These are phyloP conservation scores for Claviceps quebecensis DNA, from an alignment of 2,329 filamentous ascomycete species.

Conservation along the genomic window DNA sequence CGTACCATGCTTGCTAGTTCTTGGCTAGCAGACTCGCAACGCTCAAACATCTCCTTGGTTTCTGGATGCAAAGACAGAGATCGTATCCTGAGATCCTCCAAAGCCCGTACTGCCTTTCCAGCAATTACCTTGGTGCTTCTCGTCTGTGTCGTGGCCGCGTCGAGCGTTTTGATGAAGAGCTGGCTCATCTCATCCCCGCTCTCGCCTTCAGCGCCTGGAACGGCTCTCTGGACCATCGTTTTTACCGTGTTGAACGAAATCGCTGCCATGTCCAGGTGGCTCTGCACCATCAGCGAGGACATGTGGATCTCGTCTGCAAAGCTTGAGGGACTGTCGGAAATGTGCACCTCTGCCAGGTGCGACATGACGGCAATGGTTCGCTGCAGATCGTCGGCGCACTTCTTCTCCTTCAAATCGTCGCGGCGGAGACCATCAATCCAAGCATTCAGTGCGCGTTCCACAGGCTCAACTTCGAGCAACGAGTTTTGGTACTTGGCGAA, in stretches of 20 bases:
- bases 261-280: slow-evolving; percentile 66
- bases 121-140: slow-evolving; percentile 74
- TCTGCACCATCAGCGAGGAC: slow-evolving; percentile 62
- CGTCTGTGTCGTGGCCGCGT: slow-evolving; percentile 58
- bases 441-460: slow-evolving; percentile 75
- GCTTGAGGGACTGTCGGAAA: slow-evolving; percentile 53
- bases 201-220: slow-evolving; percentile 28
- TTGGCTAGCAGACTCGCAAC: slow-evolving; percentile 49
- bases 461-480: slow-evolving; percentile 75
- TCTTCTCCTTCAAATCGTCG: slow-evolving; percentile 74
- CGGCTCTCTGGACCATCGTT: slow-evolving; percentile 50
- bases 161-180: slow-evolving; percentile 56
- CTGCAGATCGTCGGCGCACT: slow-evolving; percentile 68
- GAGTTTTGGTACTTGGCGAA: slow-evolving; percentile 70
- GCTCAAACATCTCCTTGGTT: slow-evolving; percentile 54
- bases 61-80: slow-evolving; percentile 60
- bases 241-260: slow-evolving; percentile 50
- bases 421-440: slow-evolving; percentile 77
- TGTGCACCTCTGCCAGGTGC: slow-evolving; percentile 73
- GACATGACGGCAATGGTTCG: slow-evolving; percentile 73
- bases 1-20: slow-evolving; percentile 54
- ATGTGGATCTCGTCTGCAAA: slow-evolving; percentile 72
- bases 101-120: slow-evolving; percentile 60
- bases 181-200: slow-evolving; percentile 50
- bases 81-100: slow-evolving; percentile 64